Conservation (phyloP, 139 green algal genomes). For the Chlamydomonas incerta region DNA sequence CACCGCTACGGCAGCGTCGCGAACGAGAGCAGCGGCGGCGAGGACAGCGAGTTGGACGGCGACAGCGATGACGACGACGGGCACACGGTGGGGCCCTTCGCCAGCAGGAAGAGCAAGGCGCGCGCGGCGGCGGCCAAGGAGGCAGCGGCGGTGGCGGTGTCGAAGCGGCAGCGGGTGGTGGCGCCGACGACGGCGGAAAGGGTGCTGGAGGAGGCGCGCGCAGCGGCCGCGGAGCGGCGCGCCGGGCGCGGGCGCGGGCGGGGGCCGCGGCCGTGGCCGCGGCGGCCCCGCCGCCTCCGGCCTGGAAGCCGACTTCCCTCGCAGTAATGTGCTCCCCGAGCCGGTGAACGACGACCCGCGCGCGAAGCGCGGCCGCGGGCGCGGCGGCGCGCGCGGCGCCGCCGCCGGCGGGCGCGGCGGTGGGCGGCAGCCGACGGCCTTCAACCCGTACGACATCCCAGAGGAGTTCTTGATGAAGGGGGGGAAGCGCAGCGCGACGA, state of each 20-base stretch:
- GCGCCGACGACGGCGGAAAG: too few species aligned
- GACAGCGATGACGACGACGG: conserved; percentile 29
- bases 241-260: background rate
- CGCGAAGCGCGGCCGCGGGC: background rate
- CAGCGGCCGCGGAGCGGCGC: background rate
- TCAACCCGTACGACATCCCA: conserved; percentile 62
- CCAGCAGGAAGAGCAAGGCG: background rate
- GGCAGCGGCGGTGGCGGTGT: background rate
- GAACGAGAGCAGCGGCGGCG: background rate
- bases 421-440: conserved; percentile 30
- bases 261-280: background rate
- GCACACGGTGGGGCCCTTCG: conserved; percentile 9
- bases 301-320: conserved; percentile 14
- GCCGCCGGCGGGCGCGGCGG: background rate
- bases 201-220: background rate
- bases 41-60: background rate
- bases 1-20: background rate
- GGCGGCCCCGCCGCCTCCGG: background rate
- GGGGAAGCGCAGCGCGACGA: conserved; percentile 55
- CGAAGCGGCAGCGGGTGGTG: too few species aligned
- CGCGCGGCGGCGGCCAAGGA: background rate
- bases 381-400: background rate
- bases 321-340: background rate
- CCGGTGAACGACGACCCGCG: background rate
- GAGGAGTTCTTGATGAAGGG: conserved; percentile 58